Evolutionary conservation across 352 stramenopile species (phyloP), one percentile per base, ranked within the genome.

Genomic region (Thalassiosira oceanica): DNA sequence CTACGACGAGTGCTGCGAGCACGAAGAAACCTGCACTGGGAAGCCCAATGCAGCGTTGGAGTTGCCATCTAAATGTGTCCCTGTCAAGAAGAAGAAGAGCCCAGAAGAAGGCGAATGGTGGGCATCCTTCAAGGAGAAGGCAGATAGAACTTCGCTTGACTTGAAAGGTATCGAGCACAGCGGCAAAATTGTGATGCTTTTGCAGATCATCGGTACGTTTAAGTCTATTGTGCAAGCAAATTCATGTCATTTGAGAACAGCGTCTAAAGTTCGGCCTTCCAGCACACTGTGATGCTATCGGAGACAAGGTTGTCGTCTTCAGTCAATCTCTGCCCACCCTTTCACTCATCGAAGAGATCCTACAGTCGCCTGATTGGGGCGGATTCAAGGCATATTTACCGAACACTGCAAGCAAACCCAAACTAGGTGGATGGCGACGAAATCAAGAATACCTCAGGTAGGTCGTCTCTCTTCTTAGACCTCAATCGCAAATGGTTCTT

Each of bases 261-360:
- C n/a, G n/a, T n/a, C n/a, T n/a, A n/a, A n/a, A n/a, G n/a, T n/a
- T n/a, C n/a, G n/a, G n/a, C n/a, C n/a, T n/a, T n/a, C 8, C 8
- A 58, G 66, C 71, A 33, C 64, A 81, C 51, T 78, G 58, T 23
- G 57, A 74, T 43, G 10, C 35, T 1, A 73, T 69, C 16, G 70
- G 63, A 33, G 86, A 92, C 18, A 92, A 92, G 67, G 75, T 91
- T 44, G 70, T 93, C 11, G 66, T 90, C 0, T 93, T 93, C 61
- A 77, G 63, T n/a, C 74, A 92, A 52, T 85, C 61, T 48, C 55
- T 93, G 0, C 60, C 64, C 13, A 89, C 86, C 15, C 66, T 93
- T 0, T 71, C 86, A 48, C 87, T 73, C 41, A 80, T 93, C 29
- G 78, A 87, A 48, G 35, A 62, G 11, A 61, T 91, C 2, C 49